phyloP scores from a whole-genome alignment of 768 basidiomycete genomes.

The Cystobasidium tubakii region DNA sequence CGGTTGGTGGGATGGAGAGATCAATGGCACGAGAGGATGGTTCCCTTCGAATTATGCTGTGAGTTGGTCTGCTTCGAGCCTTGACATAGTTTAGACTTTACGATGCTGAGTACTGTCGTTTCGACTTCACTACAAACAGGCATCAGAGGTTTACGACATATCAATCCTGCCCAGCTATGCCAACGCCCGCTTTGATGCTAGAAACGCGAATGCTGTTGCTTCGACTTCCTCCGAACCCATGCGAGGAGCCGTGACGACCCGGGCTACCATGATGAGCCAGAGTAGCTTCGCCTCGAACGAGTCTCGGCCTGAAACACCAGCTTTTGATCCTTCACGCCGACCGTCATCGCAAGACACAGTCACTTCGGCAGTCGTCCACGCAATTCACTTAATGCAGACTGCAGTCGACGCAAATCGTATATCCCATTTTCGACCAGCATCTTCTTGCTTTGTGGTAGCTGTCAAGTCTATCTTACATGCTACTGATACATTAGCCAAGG shows the following conservation, averaged over 20 bases:
- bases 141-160: neutral
- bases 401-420: conserved; percentile 71
- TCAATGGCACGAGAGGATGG: conserved; percentile 67
- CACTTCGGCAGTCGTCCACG: conserved; percentile 77
- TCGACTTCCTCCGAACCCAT: conserved; percentile 8
- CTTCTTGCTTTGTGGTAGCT: conserved; percentile 85
- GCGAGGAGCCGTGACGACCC: conserved; percentile 22
- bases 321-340: neutral
- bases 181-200: neutral
- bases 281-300: conserved; percentile 1
- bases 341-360: conserved; percentile 48
- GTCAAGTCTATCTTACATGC: conserved; percentile 78
- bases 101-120: no score
- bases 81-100: neutral
- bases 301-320: conserved; percentile 8
- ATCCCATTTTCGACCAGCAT: conserved; percentile 84
- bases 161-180: neutral
- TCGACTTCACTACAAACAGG: no score
- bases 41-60: conserved; percentile 89
- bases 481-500: conserved; percentile 75
- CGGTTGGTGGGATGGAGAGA: conserved; percentile 98
- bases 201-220: neutral
- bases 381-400: conserved; percentile 74
- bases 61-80: conserved; percentile 33
- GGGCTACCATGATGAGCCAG: conserved; percentile 5